These are phyloP conservation scores for Myxozyma lipomycoides DNA, from an alignment of 805 yeast genomes.

Conservation along the genomic window DNA sequence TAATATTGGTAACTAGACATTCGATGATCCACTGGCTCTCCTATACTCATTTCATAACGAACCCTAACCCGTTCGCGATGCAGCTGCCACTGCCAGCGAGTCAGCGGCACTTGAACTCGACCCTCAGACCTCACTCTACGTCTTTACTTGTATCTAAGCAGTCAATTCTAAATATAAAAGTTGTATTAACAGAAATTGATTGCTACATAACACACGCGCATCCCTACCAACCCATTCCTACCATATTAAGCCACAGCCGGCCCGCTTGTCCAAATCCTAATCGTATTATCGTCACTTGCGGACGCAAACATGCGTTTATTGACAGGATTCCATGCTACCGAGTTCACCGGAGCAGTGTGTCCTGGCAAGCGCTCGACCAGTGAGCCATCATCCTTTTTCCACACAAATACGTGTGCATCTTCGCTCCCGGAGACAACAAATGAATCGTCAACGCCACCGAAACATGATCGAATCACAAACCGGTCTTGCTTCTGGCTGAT, in stretches of 20 bases:
- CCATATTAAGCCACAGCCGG: neutral
- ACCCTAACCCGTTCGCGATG: too few relatives aligned
- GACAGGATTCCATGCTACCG: constrained; percentile 68
- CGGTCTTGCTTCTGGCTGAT: constrained; percentile 70
- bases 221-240: too few relatives aligned
- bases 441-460: constrained; percentile 69
- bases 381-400: constrained; percentile 72
- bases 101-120: too few relatives aligned
- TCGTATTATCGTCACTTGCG: constrained; percentile 76
- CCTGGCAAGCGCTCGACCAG: constrained; percentile 58
- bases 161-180: too few relatives aligned
- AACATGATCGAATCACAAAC: constrained; percentile 68
- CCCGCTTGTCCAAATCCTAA: constrained; percentile 23
- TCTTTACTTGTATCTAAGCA: too few relatives aligned
- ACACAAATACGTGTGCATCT: constrained; percentile 70
- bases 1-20: too few relatives aligned
- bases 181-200: too few relatives aligned
- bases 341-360: constrained; percentile 65
- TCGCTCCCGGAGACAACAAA: constrained; percentile 78
- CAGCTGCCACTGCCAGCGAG: too few relatives aligned
- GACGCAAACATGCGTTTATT: constrained; percentile 61
- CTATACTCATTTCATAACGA: too few relatives aligned
- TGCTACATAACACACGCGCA: too few relatives aligned
- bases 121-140: too few relatives aligned
- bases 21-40: too few relatives aligned